A percentile compares a stretch with the other conserved stretches of the same genome.
Evolutionary conservation across 257 asterid species (phyloP).

Genomic region (Nemophila menziesii): DNA sequence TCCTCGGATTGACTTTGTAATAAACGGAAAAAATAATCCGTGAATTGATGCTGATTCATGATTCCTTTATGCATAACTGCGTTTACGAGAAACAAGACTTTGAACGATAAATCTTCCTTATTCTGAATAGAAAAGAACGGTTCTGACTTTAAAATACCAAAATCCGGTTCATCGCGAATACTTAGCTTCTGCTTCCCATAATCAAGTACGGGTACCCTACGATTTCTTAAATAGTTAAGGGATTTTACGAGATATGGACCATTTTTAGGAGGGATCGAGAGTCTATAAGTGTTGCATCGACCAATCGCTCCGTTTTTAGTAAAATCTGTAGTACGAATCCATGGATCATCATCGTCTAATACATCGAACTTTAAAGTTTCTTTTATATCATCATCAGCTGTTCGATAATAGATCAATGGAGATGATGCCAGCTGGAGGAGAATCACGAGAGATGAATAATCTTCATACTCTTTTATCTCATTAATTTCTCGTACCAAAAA

Average conservation of each 20-base stretch:
- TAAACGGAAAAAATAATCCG: constrained; percentile 34
- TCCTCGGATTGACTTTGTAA: constrained; percentile 50
- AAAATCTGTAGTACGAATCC: constrained; percentile 87
- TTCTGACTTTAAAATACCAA: constrained; percentile 32
- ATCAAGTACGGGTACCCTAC: constrained; percentile 28
- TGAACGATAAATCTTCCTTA: constrained; percentile 40
- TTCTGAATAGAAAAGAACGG: constrained; percentile 56
- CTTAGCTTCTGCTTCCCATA: constrained; percentile 9
- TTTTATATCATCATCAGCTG: constrained; percentile 85
- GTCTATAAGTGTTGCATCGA: constrained; percentile 59
- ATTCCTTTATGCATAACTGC: constrained; percentile 74
- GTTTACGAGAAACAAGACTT: constrained; percentile 58
- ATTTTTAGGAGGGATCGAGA: constrained; percentile 45
- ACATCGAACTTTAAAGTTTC: constrained; percentile 55
- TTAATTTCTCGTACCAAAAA: constrained; percentile 56
- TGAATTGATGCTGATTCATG: constrained; percentile 74
- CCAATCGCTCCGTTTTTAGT: constrained; percentile 75
- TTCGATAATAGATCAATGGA: constrained; percentile 62
- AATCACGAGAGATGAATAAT: constrained; percentile 26
- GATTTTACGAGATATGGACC: constrained; percentile 33
- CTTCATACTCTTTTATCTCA: constrained; percentile 32
- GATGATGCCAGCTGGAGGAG: constrained; percentile 59
- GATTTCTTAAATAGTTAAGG: constrained; percentile 28
- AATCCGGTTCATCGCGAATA: constrained; percentile 33
- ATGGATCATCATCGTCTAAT: constrained; percentile 92